A percentile compares a stretch with the other conserved stretches of the same genome.
Conservation (phyloP, 148 eudicot genomes). For the Salicornia ramosissima region DNA sequence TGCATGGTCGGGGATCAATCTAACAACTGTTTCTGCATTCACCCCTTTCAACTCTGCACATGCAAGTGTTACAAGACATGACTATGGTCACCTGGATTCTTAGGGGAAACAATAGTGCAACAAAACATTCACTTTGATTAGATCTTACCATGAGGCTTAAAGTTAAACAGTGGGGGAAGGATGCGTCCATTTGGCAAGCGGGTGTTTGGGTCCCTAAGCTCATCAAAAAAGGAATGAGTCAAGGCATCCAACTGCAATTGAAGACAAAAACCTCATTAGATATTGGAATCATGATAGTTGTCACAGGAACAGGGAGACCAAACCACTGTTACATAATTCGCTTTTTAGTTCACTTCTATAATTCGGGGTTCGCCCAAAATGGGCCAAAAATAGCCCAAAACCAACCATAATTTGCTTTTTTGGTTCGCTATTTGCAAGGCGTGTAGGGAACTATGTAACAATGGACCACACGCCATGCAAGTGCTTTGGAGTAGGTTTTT, state of each 20-base stretch:
- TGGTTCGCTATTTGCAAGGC: too few species aligned
- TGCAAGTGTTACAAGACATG: not conserved
- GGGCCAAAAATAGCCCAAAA: too few species aligned
- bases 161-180: constrained; percentile 58
- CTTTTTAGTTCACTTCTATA: too few species aligned
- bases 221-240: constrained; percentile 58
- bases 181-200: constrained; percentile 59
- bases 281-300: not conserved
- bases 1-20: constrained; percentile 57
- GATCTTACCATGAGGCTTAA: constrained; percentile 47
- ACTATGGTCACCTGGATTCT: not conserved
- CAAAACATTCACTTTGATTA: not conserved
- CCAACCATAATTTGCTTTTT: too few species aligned
- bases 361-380: too few species aligned
- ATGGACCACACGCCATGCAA: too few species aligned
- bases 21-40: constrained; percentile 38
- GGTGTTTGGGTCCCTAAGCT: constrained; percentile 51
- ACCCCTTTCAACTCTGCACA: constrained; percentile 52
- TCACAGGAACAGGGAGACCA: not conserved
- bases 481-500: not conserved
- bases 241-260: constrained; percentile 52
- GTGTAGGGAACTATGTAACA: too few species aligned
- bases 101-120: not conserved
- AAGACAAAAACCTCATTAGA: not conserved
- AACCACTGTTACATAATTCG: too few species aligned